phyloP scores from a whole-genome alignment of 352 stramenopile species.

The Phytophthora uliginosa region DNA sequence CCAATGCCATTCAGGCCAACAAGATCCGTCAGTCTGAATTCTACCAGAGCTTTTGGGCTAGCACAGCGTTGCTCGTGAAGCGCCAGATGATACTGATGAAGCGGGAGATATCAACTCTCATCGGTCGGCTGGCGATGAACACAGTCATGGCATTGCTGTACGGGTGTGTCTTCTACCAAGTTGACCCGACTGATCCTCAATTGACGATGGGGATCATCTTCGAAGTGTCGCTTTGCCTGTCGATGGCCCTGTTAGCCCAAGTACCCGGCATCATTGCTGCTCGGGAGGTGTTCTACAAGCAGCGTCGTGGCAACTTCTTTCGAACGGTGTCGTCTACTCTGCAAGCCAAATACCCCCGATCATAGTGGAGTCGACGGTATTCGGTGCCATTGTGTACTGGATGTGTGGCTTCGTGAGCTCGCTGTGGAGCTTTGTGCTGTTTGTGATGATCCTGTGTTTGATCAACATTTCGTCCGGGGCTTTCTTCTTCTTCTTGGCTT shows the following conservation, averaged over 20 bases:
- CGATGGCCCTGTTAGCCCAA: constrained; percentile 19
- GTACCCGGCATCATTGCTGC: constrained; percentile 23
- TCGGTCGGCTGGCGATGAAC: constrained; percentile 26
- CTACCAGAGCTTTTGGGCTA: constrained; percentile 27
- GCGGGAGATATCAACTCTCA: constrained; percentile 17
- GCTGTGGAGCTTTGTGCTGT: constrained; percentile 19
- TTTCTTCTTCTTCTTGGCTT: constrained; percentile 33
- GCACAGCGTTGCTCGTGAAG: constrained; percentile 18
- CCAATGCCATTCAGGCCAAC: background rate
- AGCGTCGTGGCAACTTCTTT: constrained; percentile 27
- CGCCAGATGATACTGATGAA: constrained; percentile 24
- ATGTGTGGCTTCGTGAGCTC: constrained; percentile 37
- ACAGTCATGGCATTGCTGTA: constrained; percentile 25
- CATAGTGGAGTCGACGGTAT: constrained; percentile 19
- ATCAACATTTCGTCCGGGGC: constrained; percentile 15
- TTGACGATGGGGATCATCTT: constrained; percentile 31
- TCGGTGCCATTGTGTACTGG: constrained; percentile 28
- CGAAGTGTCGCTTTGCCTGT: constrained; percentile 20
- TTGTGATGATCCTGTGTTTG: constrained; percentile 20
- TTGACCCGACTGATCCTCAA: constrained; percentile 20
- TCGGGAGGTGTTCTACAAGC: constrained; percentile 32
- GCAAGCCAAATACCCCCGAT: constrained; percentile 22
- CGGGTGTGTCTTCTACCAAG: constrained; percentile 31
- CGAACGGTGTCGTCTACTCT: constrained; percentile 24
- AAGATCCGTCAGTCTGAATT: constrained; percentile 12